Percentiles rank a stretch among this genome's conserved stretches.
These are phyloP conservation scores for Abrus precatorius DNA, from an alignment of 306 rosid genomes.

Conservation along the genomic window DNA sequence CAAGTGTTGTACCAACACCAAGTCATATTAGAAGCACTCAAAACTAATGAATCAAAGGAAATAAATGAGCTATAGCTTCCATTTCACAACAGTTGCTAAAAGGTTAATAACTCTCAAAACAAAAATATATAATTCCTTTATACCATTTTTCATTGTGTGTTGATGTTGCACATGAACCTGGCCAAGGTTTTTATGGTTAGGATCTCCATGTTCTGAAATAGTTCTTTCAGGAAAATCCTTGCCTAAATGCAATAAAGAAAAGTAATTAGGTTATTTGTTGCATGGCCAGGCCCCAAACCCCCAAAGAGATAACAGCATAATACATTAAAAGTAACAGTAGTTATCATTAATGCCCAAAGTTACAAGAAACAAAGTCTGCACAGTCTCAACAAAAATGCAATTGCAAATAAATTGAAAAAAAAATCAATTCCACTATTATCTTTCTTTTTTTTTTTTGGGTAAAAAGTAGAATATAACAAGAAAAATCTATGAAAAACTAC, in stretches of 20 bases:
- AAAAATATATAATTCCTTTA: conserved; percentile 28
- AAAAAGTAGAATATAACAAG: not conserved
- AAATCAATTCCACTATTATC: not conserved
- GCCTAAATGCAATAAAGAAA: conserved; percentile 54
- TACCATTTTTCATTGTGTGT: conserved; percentile 55
- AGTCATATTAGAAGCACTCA: conserved; percentile 36
- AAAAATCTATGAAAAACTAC: conserved; percentile 11
- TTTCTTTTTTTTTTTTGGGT: not conserved
- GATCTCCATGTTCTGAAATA: conserved; percentile 48
- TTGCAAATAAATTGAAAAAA: not conserved
- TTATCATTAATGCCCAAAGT: not conserved
- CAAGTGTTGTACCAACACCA: conserved; percentile 33
- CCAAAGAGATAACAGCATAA: conserved; percentile 23
- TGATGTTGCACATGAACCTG: conserved; percentile 50
- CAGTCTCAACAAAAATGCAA: conserved; percentile 16
- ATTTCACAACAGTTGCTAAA: conserved; percentile 41
- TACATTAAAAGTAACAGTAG: conserved; percentile 28
- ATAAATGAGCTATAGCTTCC: conserved; percentile 43
- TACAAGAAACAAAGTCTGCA: conserved; percentile 19
- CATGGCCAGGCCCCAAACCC: conserved; percentile 5
- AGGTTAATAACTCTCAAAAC: conserved; percentile 29
- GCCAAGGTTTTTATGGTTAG: conserved; percentile 47
- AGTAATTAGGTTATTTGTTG: conserved; percentile 26
- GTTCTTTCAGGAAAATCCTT: conserved; percentile 51
- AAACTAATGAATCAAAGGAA: conserved; percentile 34